Evolutionary conservation across 2,329 filamentous ascomycete genomes (phyloP).

Genomic region (Dothiorella sarmentorum): DNA sequence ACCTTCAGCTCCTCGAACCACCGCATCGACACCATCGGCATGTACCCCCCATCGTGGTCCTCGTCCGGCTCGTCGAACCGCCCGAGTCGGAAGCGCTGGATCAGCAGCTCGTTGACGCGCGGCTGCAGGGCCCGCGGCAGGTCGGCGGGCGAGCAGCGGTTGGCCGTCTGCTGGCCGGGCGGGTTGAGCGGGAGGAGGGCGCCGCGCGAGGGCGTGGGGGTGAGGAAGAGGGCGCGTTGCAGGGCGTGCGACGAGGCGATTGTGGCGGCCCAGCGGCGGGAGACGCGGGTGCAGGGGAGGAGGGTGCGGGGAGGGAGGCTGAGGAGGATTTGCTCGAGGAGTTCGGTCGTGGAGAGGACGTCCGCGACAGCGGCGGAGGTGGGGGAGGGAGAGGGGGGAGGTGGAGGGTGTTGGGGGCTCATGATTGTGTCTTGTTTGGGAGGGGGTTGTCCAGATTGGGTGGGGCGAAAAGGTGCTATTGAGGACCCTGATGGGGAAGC

Average conservation of each 20-base stretch:
- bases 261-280: neutral
- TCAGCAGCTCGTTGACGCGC: neutral
- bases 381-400: no score
- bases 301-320: neutral
- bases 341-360: slow-evolving; percentile 11
- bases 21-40: slow-evolving; percentile 15
- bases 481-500: neutral
- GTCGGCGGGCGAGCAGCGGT: neutral
- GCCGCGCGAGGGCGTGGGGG: neutral
- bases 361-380: neutral
- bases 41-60: slow-evolving; percentile 12
- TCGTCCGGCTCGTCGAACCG: slow-evolving; percentile 6
- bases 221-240: slow-evolving; percentile 12
- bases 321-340: slow-evolving; percentile 15
- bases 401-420: neutral
- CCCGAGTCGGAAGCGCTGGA: slow-evolving; percentile 2
- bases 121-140: neutral
- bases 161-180: neutral
- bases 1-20: neutral
- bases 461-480: no score
- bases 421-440: neutral
- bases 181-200: neutral
- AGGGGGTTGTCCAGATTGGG: neutral
- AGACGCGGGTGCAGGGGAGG: neutral
- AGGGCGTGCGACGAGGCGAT: neutral